Evolutionary conservation across 805 yeast genomes (phyloP), one percentile per base, ranked within the genome.

Genomic region (Wickerhamomyces canadensis): DNA sequence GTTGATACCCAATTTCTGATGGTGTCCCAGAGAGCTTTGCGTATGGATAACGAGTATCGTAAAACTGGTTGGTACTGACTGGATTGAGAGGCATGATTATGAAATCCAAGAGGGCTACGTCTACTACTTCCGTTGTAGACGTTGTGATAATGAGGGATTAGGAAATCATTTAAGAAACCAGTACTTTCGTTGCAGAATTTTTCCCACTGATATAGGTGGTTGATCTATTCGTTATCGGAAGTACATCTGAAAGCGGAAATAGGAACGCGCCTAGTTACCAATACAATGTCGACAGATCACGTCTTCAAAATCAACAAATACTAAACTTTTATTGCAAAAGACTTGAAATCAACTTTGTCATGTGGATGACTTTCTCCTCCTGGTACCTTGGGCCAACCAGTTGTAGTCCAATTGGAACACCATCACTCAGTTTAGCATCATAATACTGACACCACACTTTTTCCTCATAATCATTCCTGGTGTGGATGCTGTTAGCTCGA

Each of bases 1-100:
- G 70, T 19, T 51, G 49, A 12, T 48, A 36, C 4, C 70, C 68
- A 33, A 64, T 58, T 38, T 58, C 58, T 18, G 42, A 49, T 12
- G 52, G 47, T n/a, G 54, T 38, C 4, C 54, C 57, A 4, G 37
- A 35, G 7, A 52, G 36, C 30, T 41, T 48, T 21, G 47, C 48
- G 28, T 51, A 56, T 11, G 58, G 57, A 17, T 49, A 31, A 22
- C 48, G 51, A 2, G 57, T 51, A 25, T 55, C 62, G 36, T 52
- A 52, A 35, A 53, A 49, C 37, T 44, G 41, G 13, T 38, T 42
- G 6, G 42, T 42, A 8, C 42, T 41, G 13, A 48, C 36, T 9
- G 53, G 21, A 28, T 28, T 17, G 12, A 28, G 11, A 9, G 31
- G 31, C 31, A 28, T 28, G 10, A 9, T n/a, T 25, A 25, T 25